Evolutionary conservation across 2,329 filamentous ascomycete species (phyloP), one percentile per base, ranked within the genome.

Genomic region (Fusarium sp.): DNA sequence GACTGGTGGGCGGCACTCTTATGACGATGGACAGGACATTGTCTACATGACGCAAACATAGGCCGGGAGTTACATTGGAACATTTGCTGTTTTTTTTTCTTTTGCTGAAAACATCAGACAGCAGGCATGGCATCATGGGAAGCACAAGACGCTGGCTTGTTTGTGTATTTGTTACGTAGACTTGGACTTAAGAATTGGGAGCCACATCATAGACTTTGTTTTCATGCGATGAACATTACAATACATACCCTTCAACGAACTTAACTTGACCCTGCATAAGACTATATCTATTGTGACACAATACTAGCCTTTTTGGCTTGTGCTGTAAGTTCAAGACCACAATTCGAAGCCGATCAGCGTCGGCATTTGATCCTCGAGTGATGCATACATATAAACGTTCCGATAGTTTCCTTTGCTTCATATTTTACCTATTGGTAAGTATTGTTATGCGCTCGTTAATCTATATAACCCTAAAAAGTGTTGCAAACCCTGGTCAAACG

Each of bases 141-240:
- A 66, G 68, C 65, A 69, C 55, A 71, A 73, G 61, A 72, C 65
- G 65, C 69, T 72, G 67, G 56, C 54, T 54, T 73, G 67, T 68
- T 71, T 72, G 66, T 73, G 71, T 73, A 72, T 69, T 72, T 70
- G 66, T 66, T 54, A 71, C 68, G 67, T 71, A 73, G 56, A 72
- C 62, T 71, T 68, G 67, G 71, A 63, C 56, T 68, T 23, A 23
- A 23, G 66, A 63, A 52, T 24, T 46, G 55, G 67, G 63, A 73
- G 60, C 54, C 61, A 66, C 47, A 43, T 53, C 46, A 73, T 73
- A 73, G 71, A 73, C 71, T 64, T 72, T 30, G 49, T 42, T 67
- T 62, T 65, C 55, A 59, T 58, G 62, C 62, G 53, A 59, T 43
- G 53, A 51, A 56, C 43, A 55, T 47, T 39, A 57, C 46, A 55